Conservation (phyloP, 768 basidiomycete genomes). For the Boletus rubropictus region DNA sequence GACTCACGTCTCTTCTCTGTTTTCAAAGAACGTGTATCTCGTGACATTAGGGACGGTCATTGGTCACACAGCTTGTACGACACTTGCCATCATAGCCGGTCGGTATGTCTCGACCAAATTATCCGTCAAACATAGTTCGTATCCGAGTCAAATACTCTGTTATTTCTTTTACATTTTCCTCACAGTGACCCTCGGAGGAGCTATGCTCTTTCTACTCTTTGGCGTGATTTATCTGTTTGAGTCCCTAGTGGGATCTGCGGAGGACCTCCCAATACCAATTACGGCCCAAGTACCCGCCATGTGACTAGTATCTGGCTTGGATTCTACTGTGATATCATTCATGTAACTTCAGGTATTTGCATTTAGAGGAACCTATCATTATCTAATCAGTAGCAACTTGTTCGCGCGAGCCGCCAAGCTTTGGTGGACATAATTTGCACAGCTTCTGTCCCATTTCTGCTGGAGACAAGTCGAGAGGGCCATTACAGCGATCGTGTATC, state of each 20-base stretch:
- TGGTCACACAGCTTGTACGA: slow-evolving; percentile 84
- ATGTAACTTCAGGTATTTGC: slow-evolving; percentile 2
- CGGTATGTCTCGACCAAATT: slow-evolving; percentile 90
- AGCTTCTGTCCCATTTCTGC: too few species aligned
- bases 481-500: too few species aligned
- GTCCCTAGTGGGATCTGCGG: slow-evolving; percentile 34
- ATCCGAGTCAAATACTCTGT: slow-evolving; percentile 2
- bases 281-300: slow-evolving; percentile 4
- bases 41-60: slow-evolving; percentile 86
- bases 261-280: slow-evolving; percentile 18
- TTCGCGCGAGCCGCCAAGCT: too few species aligned
- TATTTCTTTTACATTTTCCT: background rate
- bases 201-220: slow-evolving; percentile 77
- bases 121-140: slow-evolving; percentile 84
- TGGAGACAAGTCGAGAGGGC: too few species aligned
- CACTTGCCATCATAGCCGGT: slow-evolving; percentile 88
- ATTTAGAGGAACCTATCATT: too few species aligned
- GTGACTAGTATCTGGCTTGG: background rate
- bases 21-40: slow-evolving; percentile 77
- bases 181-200: slow-evolving; percentile 81
- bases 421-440: too few species aligned
- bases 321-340: background rate
- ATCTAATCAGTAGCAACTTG: background rate
- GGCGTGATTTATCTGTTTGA: slow-evolving; percentile 74
- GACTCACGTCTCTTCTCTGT: slow-evolving; percentile 3